phyloP scores from a whole-genome alignment of 83 land plant species.

The Picea abies region DNA sequence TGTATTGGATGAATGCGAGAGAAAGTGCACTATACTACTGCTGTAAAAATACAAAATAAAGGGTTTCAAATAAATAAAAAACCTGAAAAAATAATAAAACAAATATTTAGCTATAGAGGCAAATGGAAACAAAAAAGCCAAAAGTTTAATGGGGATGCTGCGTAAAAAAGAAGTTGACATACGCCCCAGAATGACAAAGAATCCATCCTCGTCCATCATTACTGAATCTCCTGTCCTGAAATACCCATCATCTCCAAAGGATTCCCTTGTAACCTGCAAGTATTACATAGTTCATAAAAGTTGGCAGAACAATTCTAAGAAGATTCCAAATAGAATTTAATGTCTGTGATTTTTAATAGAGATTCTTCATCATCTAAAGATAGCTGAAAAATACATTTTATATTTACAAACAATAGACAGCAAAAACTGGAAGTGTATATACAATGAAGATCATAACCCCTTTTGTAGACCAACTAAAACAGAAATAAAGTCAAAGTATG shows the following conservation, averaged over 20 bases:
- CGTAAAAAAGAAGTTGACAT: slow-evolving; percentile 28
- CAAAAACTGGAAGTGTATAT: too few relatives aligned
- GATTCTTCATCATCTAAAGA: neutral
- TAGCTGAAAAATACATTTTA: neutral
- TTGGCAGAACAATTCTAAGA: slow-evolving; percentile 5
- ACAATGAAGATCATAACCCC: too few relatives aligned
- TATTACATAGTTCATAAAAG: neutral
- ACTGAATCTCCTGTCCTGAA: slow-evolving; percentile 98
- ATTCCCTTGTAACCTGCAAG: slow-evolving; percentile 79
- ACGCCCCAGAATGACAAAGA: slow-evolving; percentile 91
- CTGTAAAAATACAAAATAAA: neutral
- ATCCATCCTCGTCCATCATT: slow-evolving; percentile 86
- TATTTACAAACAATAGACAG: too few relatives aligned
- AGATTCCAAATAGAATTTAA: neutral
- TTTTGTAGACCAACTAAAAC: too few relatives aligned
- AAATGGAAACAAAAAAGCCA: neutral
- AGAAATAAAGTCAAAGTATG: too few relatives aligned
- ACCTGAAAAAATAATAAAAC: neutral
- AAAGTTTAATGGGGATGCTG: neutral
- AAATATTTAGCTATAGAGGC: neutral
- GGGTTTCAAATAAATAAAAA: neutral
- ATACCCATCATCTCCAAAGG: slow-evolving; percentile 88
- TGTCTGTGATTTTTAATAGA: neutral
- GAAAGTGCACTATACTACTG: neutral
- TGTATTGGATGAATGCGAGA: neutral